Evolutionary conservation across 2,329 filamentous ascomycete species (phyloP), one percentile per base, ranked within the genome.

Genomic region (Knufia petricola): DNA sequence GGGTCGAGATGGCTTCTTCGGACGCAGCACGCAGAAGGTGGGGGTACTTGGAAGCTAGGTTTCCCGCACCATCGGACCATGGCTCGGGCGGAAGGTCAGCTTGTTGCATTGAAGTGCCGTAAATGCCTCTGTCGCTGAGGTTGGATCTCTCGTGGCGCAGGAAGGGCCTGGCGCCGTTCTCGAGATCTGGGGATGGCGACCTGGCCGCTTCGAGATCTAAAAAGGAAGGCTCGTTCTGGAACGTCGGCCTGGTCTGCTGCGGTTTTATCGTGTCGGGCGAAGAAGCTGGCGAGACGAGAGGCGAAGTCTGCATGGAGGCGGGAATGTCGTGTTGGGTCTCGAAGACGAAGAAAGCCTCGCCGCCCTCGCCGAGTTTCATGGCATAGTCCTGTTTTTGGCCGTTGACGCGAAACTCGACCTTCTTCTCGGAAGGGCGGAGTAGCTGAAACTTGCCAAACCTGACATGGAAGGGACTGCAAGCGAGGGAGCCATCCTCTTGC

Each of bases 361-460:
- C 92, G 46, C 87, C 92, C 64, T 98, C 92, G 38, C 92, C 92
- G 17, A 98, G 77, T 70, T 98, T 98, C 92, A 98, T 98, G 40
- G 92, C 82, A 72, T 94, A 95, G 58, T 92, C 77, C 65, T 95
- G 88, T 68, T 92, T 94, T 52, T 78, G 71, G 61, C 86, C 85
- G 74, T 98, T 98, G 75, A 98, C 89, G 59, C 78, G 79, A 70
- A 98, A 98, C 69, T 96, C 89, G 61, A 98, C 92, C 78, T 96
- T 98, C 71, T 98, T 98, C 69, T 98, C 92, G 52, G 83, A 95
- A 0, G 92, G 92, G 19, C 92, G 85, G 61, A 98, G 72, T 32
- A 98, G 76, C 52, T 90, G 95, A 72, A 96, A 96, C 71, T 98
- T 98, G 67, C 92, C 92, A 67, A 98, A 98, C 60, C 92, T 88